Base-by-base conservation (phyloP, 2,329 filamentous ascomycete species). In the Fusarium sp. region DNA sequence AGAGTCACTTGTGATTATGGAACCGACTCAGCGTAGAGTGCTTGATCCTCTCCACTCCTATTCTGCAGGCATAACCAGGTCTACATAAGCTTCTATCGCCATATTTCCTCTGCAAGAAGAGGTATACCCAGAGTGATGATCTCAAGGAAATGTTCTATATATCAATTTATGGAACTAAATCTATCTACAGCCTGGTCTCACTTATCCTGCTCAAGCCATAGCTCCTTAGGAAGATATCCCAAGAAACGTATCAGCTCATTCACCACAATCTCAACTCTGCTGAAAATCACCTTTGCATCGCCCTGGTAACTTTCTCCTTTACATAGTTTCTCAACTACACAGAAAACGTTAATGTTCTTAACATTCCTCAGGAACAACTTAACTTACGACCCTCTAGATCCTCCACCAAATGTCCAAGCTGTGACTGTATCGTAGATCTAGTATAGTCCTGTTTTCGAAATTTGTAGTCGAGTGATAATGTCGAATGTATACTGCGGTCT, bases 401-500 rank as follows among this genome's bases (percentile, higher is more conserved):
- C 21, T 55, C 54, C 5, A 51, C 41, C 13, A 72, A 18, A 13
- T 70, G 51, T 3, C 52, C 46, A 14, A 72, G 45, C 10, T 70
- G 46, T 5, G 67, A 55, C 4, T 37, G 25, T 30, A 58, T 43
- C 3, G 42, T 51, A 14, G 50, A 54, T 23, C 49, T 58, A 16
- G 53, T 44, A 21, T 64, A 56, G 30, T 60, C 58, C 5, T 67
- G 50, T 19, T 53, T 52, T 23, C 63, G 63, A 30, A 72, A 59
- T 49, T 72, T 72, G 41, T 57, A 60, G 13, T 72, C 59, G 42
- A 68, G 60, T 1, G 70, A 72, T 25, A 72, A 26, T 6, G 48
- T 62, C 8, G 21, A 70, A 5, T 28, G 34, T 28, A 48, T 43
- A 6, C 31, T 26, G 2, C 41, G 26, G 16, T 70, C 45, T 12